These are phyloP conservation scores for Bruguiera parviflora DNA, from an alignment of 345 rosid genomes.

Conservation along the genomic window DNA sequence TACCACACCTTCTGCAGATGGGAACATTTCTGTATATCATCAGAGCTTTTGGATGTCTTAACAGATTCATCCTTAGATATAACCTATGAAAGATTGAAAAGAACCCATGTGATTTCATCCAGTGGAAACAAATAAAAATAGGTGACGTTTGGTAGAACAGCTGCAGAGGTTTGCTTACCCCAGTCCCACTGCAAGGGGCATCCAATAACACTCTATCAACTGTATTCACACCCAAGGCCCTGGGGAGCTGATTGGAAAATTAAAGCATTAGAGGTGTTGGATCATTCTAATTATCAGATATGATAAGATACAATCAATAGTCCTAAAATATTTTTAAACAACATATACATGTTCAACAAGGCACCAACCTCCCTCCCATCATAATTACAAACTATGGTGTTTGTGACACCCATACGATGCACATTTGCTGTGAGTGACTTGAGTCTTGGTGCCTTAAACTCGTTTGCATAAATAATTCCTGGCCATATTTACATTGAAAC, in stretches of 20 bases:
- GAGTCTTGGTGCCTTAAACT: slow-evolving; percentile 74
- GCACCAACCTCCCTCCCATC: slow-evolving; percentile 90
- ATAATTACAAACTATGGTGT: slow-evolving; percentile 85
- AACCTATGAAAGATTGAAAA: slow-evolving; percentile 32
- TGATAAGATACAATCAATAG: not conserved
- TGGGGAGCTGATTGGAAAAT: slow-evolving; percentile 52
- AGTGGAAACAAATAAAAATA: not conserved
- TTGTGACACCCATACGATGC: slow-evolving; percentile 92
- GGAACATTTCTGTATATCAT: slow-evolving; percentile 75
- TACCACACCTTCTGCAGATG: slow-evolving; percentile 80
- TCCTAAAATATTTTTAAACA: not conserved
- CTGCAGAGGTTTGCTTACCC: slow-evolving; percentile 46
- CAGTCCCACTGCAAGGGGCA: slow-evolving; percentile 99
- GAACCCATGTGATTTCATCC: slow-evolving; percentile 16
- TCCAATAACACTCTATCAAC: slow-evolving; percentile 87
- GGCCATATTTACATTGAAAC: slow-evolving; percentile 26
- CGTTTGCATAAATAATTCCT: slow-evolving; percentile 91
- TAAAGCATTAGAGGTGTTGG: not conserved
- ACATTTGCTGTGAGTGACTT: slow-evolving; percentile 90
- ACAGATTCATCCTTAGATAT: slow-evolving; percentile 90
- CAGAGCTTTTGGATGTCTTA: slow-evolving; percentile 76
- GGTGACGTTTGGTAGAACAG: not conserved
- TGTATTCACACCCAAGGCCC: slow-evolving; percentile 64
- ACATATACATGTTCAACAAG: not conserved
- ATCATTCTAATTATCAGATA: not conserved